phyloP scores from a whole-genome alignment of 2,329 filamentous ascomycete genomes.

The Colletotrichum sansevieriae region DNA sequence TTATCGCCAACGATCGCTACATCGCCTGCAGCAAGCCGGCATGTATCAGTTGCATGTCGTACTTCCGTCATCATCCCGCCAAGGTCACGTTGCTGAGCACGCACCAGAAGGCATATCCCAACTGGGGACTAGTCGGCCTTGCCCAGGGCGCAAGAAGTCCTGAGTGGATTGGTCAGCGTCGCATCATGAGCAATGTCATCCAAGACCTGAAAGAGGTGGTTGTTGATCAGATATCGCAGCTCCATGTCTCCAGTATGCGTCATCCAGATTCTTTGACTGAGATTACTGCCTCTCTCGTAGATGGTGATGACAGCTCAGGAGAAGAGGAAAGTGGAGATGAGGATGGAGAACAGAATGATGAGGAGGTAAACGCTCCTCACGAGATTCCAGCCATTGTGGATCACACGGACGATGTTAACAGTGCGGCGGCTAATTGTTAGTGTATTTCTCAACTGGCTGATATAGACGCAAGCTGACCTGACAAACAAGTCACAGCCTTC shows the following conservation, averaged over 20 bases:
- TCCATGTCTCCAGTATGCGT: not conserved
- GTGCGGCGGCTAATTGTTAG: too few species aligned
- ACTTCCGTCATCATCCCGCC: constrained; percentile 57
- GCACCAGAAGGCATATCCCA: constrained; percentile 56
- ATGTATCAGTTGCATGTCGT: constrained; percentile 63
- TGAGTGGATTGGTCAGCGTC: not conserved
- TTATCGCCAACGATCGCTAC: constrained; percentile 56
- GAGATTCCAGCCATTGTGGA: too few species aligned
- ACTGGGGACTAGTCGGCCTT: constrained; percentile 52
- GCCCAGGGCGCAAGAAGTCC: not conserved
- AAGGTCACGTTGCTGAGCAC: constrained; percentile 49
- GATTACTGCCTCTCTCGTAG: not conserved
- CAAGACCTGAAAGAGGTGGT: constrained; percentile 12
- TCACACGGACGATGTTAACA: too few species aligned
- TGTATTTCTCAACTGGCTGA: too few species aligned
- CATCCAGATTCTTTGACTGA: constrained; percentile 17
- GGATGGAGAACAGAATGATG: too few species aligned
- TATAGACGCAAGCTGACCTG: too few species aligned
- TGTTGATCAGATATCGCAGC: not conserved
- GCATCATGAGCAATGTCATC: constrained; percentile 16
- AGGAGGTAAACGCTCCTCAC: too few species aligned
- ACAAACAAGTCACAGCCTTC: too few species aligned
- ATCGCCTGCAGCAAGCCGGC: constrained; percentile 66
- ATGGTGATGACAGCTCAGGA: not conserved
- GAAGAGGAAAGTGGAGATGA: not conserved